Base-by-base conservation (phyloP, 2,329 filamentous ascomycete species). In the Delphinella strobiligena region DNA sequence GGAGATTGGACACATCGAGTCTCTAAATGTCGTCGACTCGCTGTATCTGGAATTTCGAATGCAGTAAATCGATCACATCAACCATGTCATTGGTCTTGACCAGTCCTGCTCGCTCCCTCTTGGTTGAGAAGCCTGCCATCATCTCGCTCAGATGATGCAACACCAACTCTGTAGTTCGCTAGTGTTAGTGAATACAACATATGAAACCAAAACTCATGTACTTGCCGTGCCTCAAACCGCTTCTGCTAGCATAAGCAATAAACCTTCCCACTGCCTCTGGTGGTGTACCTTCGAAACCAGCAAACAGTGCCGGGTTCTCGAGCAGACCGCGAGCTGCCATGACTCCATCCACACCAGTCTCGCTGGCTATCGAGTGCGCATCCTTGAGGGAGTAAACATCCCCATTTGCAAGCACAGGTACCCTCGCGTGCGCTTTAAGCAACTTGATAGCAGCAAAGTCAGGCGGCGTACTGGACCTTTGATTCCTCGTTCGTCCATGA, bases 311-410 rank as follows among this genome's bases (percentile, higher is more conserved):
- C 2, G 80, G 80, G 56, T 83, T 82, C 49, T 75, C 65, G 31
- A 83, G 68, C 2, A 83, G 63, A 7, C 77, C 79, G 35, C 80
- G 69, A 5, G 80, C 80, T 15, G 79, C 75, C 80, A 84, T 83
- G 40, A 83, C 71, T 27, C 80, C 61, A 38, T 62, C 58, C 1
- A 53, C 60, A 5, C 47, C 48, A 1, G 60, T 62, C 18, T 47
- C 34, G 11, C 36, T 34, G 1, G 52, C 54, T 42, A 62, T 61
- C 16, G 47, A 44, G 5, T 48, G 31, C 7, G 57, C 59, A 35
- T 59, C 58, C 4, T 45, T 24, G 2, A 79, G 61, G 19, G 74
- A 69, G 48, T 80, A 82, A 15, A 81, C 71, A 49, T 83, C 79
- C 12, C 80, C 79, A n/a, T 80, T 82, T 3, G 79, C 69, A 5